Percentiles rank a stretch among this genome's conserved stretches.
Conservation (phyloP, 768 basidiomycete species). For the Hydnomerulius pinastri region DNA sequence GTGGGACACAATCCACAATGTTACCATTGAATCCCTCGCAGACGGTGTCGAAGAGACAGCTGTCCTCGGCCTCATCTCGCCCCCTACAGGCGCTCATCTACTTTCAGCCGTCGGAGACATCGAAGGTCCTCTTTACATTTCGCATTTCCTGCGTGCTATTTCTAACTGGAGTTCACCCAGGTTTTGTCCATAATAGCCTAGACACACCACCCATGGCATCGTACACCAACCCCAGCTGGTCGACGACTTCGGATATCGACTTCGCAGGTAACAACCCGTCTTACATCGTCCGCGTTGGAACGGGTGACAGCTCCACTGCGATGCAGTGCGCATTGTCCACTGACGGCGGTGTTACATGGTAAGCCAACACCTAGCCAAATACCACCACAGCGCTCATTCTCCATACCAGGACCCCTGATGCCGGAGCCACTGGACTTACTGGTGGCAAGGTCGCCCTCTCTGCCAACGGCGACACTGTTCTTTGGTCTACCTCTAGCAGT, state of each 20-base stretch:
- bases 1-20: constrained; percentile 61
- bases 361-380: too few species aligned
- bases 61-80: constrained; percentile 58
- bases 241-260: constrained; percentile 7
- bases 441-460: constrained; percentile 11
- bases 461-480: constrained; percentile 8
- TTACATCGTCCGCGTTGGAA: constrained; percentile 9
- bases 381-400: too few species aligned
- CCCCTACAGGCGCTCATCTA: constrained; percentile 57
- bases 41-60: constrained; percentile 69
- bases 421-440: constrained; percentile 9
- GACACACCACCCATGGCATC: constrained; percentile 2
- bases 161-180: too few species aligned
- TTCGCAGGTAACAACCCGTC: constrained; percentile 13
- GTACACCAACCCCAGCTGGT: constrained; percentile 9
- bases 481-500: constrained; percentile 4
- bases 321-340: constrained; percentile 11
- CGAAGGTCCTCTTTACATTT: background rate
- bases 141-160: too few species aligned
- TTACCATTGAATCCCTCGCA: constrained; percentile 59
- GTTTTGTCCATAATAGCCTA: constrained; percentile 10
- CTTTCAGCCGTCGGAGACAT: constrained; percentile 59
- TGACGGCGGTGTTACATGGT: constrained; percentile 12
- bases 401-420: constrained; percentile 8
- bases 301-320: background rate